Conservation (phyloP, 495 filamentous ascomycete species). For the Penicillium dipodomyicola region DNA sequence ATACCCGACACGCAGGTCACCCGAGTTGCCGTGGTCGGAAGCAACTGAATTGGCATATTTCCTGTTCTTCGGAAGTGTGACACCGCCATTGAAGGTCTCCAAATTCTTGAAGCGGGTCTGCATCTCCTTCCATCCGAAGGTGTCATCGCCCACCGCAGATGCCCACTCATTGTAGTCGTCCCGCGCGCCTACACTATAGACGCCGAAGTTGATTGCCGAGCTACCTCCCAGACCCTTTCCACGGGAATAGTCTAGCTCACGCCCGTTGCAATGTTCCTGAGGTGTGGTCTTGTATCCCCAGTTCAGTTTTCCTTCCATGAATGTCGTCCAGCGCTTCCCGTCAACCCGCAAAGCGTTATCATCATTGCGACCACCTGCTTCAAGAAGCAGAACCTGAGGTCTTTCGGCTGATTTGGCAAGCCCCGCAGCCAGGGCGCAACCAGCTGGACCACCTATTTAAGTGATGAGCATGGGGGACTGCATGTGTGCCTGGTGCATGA, state of each 20-base stretch:
- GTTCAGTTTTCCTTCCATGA: conserved; percentile 48
- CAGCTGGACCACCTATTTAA: conserved; percentile 54
- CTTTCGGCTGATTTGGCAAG: conserved; percentile 45
- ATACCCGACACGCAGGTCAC: conserved; percentile 48
- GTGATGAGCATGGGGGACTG: background rate
- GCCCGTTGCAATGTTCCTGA: conserved; percentile 49
- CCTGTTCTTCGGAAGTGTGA: conserved; percentile 34
- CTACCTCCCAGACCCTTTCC: conserved; percentile 61
- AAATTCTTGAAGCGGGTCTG: conserved; percentile 48
- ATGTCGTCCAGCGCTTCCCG: conserved; percentile 53
- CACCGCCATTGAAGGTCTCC: conserved; percentile 50
- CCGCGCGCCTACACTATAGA: conserved; percentile 54
- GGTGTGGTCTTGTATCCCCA: conserved; percentile 61
- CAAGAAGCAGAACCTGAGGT: conserved; percentile 55
- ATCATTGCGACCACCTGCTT: conserved; percentile 53
- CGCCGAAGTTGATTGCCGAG: conserved; percentile 62
- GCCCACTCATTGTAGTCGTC: conserved; percentile 63
- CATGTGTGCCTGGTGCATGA: conserved; percentile 10
- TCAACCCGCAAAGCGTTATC: conserved; percentile 46
- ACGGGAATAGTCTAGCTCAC: conserved; percentile 55
- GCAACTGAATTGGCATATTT: conserved; percentile 32
- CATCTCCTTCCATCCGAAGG: conserved; percentile 52
- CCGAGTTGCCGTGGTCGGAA: conserved; percentile 49
- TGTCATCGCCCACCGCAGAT: conserved; percentile 35
- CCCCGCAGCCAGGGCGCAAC: conserved; percentile 46